Evolutionary conservation across 495 filamentous ascomycete genomes (phyloP), one percentile per base, ranked within the genome.

Genomic region (Jackrogersella multiformis): DNA sequence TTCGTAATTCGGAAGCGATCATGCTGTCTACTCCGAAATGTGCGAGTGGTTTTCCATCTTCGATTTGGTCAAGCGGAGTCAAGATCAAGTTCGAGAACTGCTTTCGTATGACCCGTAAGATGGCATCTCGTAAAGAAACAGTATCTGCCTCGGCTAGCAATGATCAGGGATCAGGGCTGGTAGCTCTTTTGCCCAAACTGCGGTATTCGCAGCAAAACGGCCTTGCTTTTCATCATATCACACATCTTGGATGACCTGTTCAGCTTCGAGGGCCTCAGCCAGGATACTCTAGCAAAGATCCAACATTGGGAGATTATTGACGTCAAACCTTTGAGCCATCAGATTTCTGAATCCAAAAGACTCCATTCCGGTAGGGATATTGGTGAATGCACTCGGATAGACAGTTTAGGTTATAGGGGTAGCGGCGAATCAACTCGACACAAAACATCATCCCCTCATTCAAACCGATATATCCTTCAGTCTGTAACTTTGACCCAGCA

Each of bases 41-140:
- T 7, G 23, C 24, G 1, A 48, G 12, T 2, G 76, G 38, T 24
- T 71, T 74, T 1, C 26, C 12, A 0, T 54, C 28, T 23, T 75
- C 68, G 1, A 83, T 58, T 36, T 79, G 61, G 18, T 80, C 77
- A 4, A 71, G 2, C n/a, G 45, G 45, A 1, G 26, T 20, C 0
- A 30, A 26, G 21, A 32, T 28, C 1, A 49, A n/a, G 6, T 32
- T 49, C 8, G 45, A 49, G 26, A 49, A 30, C n/a, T 49, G 23
- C 26, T 9, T 49, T 10, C 45, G 13, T 13, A 49, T 32, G 24
- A 28, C 26, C 2, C 15, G n/a, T 24, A 49, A 32, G 6, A 48
- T 12, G 2, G 44, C 41, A 4, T 45, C 41, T 24, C 41, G 20
- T 12, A 45, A 13, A 12, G 41, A 45, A 28, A 21, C 21, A 46